Evolutionary conservation across 2,329 filamentous ascomycete species (phyloP).

Genomic region (Trichoderma oligosporum): DNA sequence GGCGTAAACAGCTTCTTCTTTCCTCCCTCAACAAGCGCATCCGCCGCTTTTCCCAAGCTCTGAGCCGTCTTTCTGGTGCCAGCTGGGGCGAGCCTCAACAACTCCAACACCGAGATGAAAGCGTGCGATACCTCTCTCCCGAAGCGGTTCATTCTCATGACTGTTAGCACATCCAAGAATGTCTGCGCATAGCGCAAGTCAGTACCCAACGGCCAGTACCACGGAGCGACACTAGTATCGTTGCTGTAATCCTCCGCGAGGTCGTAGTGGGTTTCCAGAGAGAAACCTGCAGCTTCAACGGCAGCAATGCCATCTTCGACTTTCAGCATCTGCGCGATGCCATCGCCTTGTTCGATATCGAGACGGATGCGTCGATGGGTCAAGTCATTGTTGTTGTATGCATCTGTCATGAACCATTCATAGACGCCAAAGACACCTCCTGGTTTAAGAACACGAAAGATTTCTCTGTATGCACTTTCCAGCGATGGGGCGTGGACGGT

Average conservation of each 20-base stretch:
- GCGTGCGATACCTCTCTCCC: slow-evolving; percentile 68
- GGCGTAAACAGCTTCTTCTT: slow-evolving; percentile 85
- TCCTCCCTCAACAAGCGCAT: slow-evolving; percentile 77
- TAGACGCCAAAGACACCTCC: slow-evolving; percentile 95
- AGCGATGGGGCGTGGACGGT: slow-evolving; percentile 91
- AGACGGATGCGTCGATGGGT: slow-evolving; percentile 86
- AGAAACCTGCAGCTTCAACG: slow-evolving; percentile 84
- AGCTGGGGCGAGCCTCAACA: slow-evolving; percentile 63
- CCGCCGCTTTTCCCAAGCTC: slow-evolving; percentile 70
- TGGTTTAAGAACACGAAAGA: slow-evolving; percentile 92
- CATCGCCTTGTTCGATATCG: slow-evolving; percentile 91
- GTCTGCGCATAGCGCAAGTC: slow-evolving; percentile 74
- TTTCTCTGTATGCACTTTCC: slow-evolving; percentile 89
- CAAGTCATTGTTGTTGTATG: slow-evolving; percentile 85
- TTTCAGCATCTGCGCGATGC: slow-evolving; percentile 96
- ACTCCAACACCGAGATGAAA: slow-evolving; percentile 70
- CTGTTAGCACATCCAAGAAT: slow-evolving; percentile 68
- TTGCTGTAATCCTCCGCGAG: slow-evolving; percentile 60
- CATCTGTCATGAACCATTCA: slow-evolving; percentile 98
- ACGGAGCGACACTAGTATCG: slow-evolving; percentile 67
- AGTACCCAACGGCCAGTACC: slow-evolving; percentile 83
- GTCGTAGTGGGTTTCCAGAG: slow-evolving; percentile 80
- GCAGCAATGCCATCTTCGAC: slow-evolving; percentile 75
- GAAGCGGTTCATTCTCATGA: slow-evolving; percentile 78
- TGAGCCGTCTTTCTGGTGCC: slow-evolving; percentile 88